Evolutionary conservation across 1,139 yeast species (phyloP), one percentile per base, ranked within the genome.

Genomic region (Blastobotrys petasosporus): DNA sequence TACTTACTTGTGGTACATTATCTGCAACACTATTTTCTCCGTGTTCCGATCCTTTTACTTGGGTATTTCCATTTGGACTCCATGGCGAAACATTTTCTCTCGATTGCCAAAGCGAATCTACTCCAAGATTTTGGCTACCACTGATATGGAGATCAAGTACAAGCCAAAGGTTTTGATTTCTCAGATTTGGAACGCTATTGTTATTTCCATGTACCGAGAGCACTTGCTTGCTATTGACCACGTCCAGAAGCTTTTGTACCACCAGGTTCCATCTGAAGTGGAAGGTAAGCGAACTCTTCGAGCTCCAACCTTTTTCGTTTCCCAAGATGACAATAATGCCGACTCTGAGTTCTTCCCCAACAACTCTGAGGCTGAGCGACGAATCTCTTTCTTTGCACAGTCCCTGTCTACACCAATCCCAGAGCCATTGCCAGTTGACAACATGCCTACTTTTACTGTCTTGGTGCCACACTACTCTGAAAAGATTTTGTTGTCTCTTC

Each of bases 381-480:
- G 98, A 79, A 88, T 92, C 60, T 86, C 97, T 48, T 92, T 92
- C 83, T 92, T 92, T 71, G 98, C 98, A 49, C 98, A 92, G 71
- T 90, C 97, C 20, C 76, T 92, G 69, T 94, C 98, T 45, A 92
- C 97, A 51, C 98, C 98, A 57, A 90, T 92, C 61, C 95, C 95
- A 54, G 97, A 92, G 71, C 97, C 98, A 51, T 76, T 92, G 62
- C 98, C 98, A 34, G 97, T 92, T 58, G 98, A 92, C 70, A 92
- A 92, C 74, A 92, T 92, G 98, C 98, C 98, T 52, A 92, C 97
- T 10, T 92, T 92, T 67, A 88, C 97, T 44, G 98, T 92, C 45
- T 77, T 92, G 72, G 90, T 95, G 60, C 98, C 98, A 66, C 98
- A 92, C 68, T 92, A 92, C 73, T 81, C 96, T 53, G 98, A 92